These are phyloP conservation scores for Corymbia citriodora DNA, from an alignment of 441 rosid species.

Conservation along the genomic window DNA sequence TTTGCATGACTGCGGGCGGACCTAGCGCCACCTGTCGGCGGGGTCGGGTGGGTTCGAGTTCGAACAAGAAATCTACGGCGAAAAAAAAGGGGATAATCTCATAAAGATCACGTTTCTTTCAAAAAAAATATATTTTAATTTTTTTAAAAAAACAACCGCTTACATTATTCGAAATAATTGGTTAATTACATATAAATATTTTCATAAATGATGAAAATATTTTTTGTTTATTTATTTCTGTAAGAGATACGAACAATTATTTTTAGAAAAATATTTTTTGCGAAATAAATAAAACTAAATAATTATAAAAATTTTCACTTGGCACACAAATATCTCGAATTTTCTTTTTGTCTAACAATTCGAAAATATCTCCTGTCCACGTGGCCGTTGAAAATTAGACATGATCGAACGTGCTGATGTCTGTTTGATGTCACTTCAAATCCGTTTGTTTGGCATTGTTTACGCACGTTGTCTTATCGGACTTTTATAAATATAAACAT, in stretches of 20 bases:
- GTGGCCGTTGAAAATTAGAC: not conserved
- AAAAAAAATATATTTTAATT: too few species aligned
- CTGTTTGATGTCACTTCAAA: not conserved
- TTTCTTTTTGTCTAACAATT: not conserved
- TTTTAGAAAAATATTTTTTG: too few species aligned
- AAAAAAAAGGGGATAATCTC: not conserved
- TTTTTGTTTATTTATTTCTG: too few species aligned
- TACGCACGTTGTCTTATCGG: not conserved
- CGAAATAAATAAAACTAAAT: accelerated
- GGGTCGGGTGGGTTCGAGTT: not conserved
- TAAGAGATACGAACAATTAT: too few species aligned
- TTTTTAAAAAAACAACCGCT: too few species aligned
- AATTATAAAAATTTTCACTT: accelerated
- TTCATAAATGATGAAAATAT: too few species aligned
- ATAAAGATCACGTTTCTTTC: not conserved
- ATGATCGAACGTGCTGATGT: too few species aligned
- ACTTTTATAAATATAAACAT: not conserved
- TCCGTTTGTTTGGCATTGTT: not conserved
- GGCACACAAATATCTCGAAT: accelerated
- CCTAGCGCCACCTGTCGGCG: not conserved
- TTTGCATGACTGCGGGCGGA: not conserved
- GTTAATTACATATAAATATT: too few species aligned
- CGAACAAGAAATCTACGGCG: not conserved
- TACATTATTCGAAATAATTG: too few species aligned
- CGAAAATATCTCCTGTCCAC: not conserved